Percentiles rank a stretch among this genome's conserved stretches.
These are phyloP conservation scores for Aspergillus sp. DNA, from an alignment of 2,329 filamentous ascomycete species.

Conservation along the genomic window DNA sequence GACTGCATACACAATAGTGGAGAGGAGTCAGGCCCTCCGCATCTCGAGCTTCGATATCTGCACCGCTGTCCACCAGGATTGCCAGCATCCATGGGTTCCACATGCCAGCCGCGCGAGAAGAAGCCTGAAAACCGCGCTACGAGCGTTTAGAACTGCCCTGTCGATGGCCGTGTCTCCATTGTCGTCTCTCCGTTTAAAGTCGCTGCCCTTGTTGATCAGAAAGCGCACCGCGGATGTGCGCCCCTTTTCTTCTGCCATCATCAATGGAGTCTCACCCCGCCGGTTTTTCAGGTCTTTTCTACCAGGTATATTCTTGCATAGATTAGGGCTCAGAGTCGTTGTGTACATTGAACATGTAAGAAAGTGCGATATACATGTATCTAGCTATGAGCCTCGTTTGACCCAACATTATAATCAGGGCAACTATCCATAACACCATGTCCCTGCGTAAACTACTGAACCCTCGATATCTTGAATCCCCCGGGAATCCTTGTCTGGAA, in stretches of 20 bases:
- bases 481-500: background rate
- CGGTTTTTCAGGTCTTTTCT: background rate
- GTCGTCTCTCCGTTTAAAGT: background rate
- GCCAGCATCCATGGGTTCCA: background rate
- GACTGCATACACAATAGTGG: background rate
- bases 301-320: too few species aligned
- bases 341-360: too few species aligned
- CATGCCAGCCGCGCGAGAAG: background rate
- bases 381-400: too few species aligned
- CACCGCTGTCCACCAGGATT: background rate
- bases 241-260: background rate
- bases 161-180: background rate
- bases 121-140: background rate
- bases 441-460: background rate
- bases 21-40: background rate
- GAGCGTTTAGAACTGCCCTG: rapidly evolving
- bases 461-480: background rate
- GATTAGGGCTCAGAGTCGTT: too few species aligned
- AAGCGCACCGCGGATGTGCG: background rate
- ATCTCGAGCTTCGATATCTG: background rate
- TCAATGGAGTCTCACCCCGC: background rate
- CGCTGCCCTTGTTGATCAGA: background rate
- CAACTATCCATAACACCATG: too few species aligned
- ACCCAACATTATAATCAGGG: too few species aligned
- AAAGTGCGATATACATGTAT: too few species aligned